Evolutionary conservation across 441 rosid genomes (phyloP).

Genomic region (Omphalea diandra): DNA sequence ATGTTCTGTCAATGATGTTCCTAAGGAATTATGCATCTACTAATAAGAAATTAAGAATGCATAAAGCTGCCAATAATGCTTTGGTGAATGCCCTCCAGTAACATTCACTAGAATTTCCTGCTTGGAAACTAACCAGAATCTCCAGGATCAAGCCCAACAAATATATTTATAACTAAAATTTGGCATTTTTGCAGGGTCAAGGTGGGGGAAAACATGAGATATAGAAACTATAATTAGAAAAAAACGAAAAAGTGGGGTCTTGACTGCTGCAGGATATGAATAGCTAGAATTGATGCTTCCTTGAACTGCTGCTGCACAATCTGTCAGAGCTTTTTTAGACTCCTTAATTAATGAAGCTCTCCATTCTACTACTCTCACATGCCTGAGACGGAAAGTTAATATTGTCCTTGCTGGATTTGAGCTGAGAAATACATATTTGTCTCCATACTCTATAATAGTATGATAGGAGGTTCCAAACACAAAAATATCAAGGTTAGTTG

Average conservation of each 20-base stretch:
- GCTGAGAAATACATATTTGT: background rate
- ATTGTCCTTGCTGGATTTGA: background rate
- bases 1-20: background rate
- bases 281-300: background rate
- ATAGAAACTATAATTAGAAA: too few species aligned
- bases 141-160: background rate
- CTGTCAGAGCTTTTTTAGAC: background rate
- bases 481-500: background rate
- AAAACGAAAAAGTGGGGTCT: background rate
- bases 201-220: too few species aligned
- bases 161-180: too few species aligned
- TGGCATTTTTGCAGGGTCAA: too few species aligned
- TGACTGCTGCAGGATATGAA: background rate
- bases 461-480: background rate
- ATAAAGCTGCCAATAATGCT: background rate
- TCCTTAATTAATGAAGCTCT: background rate
- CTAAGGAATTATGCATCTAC: background rate
- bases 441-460: background rate
- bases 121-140: background rate
- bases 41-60: too few species aligned
- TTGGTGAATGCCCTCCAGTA: background rate
- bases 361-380: background rate
- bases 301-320: background rate
- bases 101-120: background rate
- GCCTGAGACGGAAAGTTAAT: background rate